Percentiles rank a stretch among this genome's conserved stretches.
Evolutionary conservation across 345 rosid genomes (phyloP).

Genomic region (Eucalyptus erythrocorys): DNA sequence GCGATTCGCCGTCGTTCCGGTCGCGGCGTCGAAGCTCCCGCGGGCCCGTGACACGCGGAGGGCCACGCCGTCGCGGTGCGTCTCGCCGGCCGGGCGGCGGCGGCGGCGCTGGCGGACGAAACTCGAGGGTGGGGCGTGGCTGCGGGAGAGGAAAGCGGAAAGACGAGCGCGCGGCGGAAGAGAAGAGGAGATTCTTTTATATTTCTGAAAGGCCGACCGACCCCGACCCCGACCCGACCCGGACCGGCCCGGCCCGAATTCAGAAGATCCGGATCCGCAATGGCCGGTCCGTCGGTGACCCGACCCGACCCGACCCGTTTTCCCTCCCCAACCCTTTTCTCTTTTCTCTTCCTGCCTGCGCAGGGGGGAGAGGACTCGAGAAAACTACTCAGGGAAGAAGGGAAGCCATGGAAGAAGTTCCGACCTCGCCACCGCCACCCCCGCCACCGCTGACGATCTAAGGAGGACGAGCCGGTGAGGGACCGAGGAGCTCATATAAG

Average conservation of each 20-base stretch:
- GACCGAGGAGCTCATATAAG: slow-evolving; percentile 37
- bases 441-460: too few species aligned
- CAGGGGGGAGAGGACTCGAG: too few species aligned
- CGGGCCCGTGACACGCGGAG: not conserved
- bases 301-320: too few species aligned
- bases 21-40: not conserved
- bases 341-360: not conserved
- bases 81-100: not conserved
- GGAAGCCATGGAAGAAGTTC: not conserved
- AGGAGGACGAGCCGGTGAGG: slow-evolving; percentile 14
- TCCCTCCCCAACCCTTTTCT: too few species aligned
- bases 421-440: not conserved
- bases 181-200: not conserved
- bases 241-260: not conserved
- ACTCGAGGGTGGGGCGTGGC: not conserved
- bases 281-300: accelerated
- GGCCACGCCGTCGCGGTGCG: not conserved
- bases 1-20: not conserved
- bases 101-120: not conserved
- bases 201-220: not conserved
- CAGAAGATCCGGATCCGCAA: not conserved
- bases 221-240: not conserved
- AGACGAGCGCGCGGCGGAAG: not conserved
- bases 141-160: not conserved
- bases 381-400: too few species aligned